These are phyloP conservation scores for Astragalus membranaceus DNA, from an alignment of 306 rosid genomes.

Conservation along the genomic window DNA sequence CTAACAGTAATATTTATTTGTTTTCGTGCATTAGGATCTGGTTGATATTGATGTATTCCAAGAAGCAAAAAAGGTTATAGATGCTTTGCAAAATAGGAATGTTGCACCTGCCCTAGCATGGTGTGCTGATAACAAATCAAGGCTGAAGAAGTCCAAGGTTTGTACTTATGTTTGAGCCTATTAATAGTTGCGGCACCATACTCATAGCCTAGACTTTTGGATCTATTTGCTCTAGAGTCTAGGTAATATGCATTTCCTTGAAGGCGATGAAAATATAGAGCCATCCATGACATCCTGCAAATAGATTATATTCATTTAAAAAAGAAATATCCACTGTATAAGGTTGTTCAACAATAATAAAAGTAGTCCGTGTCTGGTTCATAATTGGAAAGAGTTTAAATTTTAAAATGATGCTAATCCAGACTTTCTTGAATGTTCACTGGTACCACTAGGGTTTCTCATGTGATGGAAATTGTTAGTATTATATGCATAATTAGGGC, in stretches of 20 bases:
- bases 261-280: background rate
- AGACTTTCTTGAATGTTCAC: background rate
- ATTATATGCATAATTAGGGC: background rate
- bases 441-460: background rate
- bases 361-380: background rate
- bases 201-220: constrained; percentile 5
- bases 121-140: constrained; percentile 93
- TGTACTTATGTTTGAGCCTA: constrained; percentile 5
- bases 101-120: constrained; percentile 89
- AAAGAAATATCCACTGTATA: background rate
- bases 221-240: constrained; percentile 17
- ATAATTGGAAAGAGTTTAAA: background rate
- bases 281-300: background rate
- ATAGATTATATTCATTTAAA: background rate
- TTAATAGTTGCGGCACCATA: background rate
- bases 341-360: background rate
- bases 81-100: constrained; percentile 80
- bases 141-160: constrained; percentile 94
- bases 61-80: constrained; percentile 82
- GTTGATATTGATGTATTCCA: constrained; percentile 88
- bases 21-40: constrained; percentile 55
- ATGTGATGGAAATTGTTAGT: background rate
- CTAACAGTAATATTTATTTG: background rate
- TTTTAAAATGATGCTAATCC: background rate
- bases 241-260: background rate